Percentiles rank a stretch among this genome's conserved stretches.
Evolutionary conservation across 805 yeast genomes (phyloP).

Genomic region (Zygosaccharomyces pseudorouxii): DNA sequence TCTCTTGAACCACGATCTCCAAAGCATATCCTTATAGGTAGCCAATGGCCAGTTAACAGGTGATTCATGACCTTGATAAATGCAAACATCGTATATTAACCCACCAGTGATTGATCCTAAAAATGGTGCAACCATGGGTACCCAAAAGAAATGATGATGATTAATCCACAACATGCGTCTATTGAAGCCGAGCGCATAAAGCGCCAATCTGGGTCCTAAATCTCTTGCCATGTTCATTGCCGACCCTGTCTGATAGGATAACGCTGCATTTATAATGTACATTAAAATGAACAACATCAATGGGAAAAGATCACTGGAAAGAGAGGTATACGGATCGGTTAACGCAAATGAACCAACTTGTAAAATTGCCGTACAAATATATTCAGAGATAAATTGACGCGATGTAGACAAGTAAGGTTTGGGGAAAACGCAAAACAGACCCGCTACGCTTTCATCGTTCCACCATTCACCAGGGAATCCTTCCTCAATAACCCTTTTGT

Average conservation of each 20-base stretch:
- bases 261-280: conserved; percentile 43
- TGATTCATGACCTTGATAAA: conserved; percentile 50
- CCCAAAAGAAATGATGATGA: conserved; percentile 48
- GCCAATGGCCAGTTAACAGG: conserved; percentile 44
- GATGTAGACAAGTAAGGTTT: conserved; percentile 37
- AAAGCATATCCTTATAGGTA: conserved; percentile 21
- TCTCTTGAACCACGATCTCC: conserved; percentile 30
- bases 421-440: conserved; percentile 46
- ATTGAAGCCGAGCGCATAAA: conserved; percentile 46
- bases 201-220: conserved; percentile 49
- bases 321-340: conserved; percentile 47
- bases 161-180: conserved; percentile 37
- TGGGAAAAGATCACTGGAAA: conserved; percentile 45
- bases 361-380: conserved; percentile 42
- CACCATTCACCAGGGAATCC: conserved; percentile 28
- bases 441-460: conserved; percentile 35
- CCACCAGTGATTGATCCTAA: conserved; percentile 47
- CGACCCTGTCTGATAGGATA: conserved; percentile 51
- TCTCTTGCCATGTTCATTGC: conserved; percentile 54
- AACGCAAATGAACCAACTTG: conserved; percentile 47
- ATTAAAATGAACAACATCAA: conserved; percentile 44
- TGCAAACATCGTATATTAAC: conserved; percentile 46
- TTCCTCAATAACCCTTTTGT: conserved; percentile 36
- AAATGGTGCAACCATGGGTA: conserved; percentile 48
- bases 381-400: conserved; percentile 47